These are phyloP conservation scores for Rugonectria rugulosa DNA, from an alignment of 2,329 filamentous ascomycete genomes.

Conservation along the genomic window DNA sequence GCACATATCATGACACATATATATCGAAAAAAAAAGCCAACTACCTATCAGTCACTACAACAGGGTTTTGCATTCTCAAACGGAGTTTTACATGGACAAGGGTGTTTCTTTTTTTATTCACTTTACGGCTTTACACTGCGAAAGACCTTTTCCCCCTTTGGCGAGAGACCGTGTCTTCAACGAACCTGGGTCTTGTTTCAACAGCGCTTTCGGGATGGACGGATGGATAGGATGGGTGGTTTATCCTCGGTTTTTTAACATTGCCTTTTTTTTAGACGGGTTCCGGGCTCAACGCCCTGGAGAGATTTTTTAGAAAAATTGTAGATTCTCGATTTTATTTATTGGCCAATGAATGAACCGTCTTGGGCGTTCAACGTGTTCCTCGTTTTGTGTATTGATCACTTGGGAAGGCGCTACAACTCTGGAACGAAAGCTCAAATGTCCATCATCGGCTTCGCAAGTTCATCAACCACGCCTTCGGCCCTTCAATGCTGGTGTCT, in stretches of 20 bases:
- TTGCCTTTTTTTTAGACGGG: constrained; percentile 30
- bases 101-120: not conserved
- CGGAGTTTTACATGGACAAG: constrained; percentile 15
- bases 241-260: constrained; percentile 13
- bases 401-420: no score
- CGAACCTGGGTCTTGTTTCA: constrained; percentile 39
- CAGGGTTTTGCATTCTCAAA: constrained; percentile 1
- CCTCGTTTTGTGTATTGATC: no score
- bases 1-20: no score
- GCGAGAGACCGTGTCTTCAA: constrained; percentile 42
- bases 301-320: constrained; percentile 26
- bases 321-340: constrained; percentile 4
- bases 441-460: no score
- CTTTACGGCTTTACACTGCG: constrained; percentile 13
- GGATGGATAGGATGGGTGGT: not conserved
- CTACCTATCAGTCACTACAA: not conserved
- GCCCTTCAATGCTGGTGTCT: no score
- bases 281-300: constrained; percentile 44
- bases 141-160: constrained; percentile 15
- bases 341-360: no score
- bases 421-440: no score
- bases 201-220: constrained; percentile 13
- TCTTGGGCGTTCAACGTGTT: no score
- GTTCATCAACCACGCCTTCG: no score
- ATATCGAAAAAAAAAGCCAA: not conserved